Conservation (phyloP, 306 rosid species). For the Quercus robur region DNA sequence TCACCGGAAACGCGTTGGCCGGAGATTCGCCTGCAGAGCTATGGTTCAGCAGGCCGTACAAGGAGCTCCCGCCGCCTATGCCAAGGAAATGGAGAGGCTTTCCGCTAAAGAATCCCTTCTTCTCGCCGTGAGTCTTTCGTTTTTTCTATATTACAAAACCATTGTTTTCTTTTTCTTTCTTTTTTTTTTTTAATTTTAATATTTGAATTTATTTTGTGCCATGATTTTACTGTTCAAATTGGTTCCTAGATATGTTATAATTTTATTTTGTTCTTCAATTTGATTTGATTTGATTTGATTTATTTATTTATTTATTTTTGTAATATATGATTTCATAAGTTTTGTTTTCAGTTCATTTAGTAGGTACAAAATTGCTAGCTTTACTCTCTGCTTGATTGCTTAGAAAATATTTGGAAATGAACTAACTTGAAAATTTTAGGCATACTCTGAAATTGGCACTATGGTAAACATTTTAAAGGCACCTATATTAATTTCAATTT, state of each 20-base stretch:
- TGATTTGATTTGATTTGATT: neutral
- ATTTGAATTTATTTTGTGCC: neutral
- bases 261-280: neutral
- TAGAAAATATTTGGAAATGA: neutral
- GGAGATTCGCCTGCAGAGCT: constrained; percentile 41
- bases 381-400: neutral
- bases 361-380: neutral
- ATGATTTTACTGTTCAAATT: neutral
- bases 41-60: constrained; percentile 83
- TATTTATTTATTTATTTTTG: no score
- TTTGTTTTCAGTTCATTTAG: neutral
- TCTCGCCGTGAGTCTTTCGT: constrained; percentile 63
- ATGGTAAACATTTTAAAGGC: neutral
- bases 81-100: constrained; percentile 99
- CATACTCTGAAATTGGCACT: neutral
- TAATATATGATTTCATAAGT: neutral
- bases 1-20: constrained; percentile 13
- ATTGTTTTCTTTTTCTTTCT: neutral
- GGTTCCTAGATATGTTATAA: neutral
- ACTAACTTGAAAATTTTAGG: neutral
- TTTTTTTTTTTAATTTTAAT: neutral
- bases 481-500: neutral
- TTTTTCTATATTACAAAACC: no score
- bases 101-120: constrained; percentile 98
- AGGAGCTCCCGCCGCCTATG: constrained; percentile 87